Evolutionary conservation across 768 basidiomycete genomes (phyloP).

Genomic region (Scleroderma bovista): DNA sequence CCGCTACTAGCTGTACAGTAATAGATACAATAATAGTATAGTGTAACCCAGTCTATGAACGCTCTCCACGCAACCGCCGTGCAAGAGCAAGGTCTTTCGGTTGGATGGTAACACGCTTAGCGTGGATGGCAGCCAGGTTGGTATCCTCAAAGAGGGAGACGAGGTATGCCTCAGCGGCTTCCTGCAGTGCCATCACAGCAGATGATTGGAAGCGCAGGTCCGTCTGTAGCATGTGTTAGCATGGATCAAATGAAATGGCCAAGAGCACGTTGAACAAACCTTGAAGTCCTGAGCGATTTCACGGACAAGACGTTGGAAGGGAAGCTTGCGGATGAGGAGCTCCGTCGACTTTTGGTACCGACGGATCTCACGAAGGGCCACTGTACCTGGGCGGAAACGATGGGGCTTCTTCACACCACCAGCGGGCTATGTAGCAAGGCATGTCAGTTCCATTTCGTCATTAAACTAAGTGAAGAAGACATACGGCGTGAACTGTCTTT

Average conservation of each 20-base stretch:
- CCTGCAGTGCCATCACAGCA: slow-evolving; percentile 81
- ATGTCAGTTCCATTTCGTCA: background rate
- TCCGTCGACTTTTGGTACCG: slow-evolving; percentile 88
- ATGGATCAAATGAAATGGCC: background rate
- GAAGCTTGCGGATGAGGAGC: slow-evolving; percentile 80
- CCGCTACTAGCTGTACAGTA: background rate
- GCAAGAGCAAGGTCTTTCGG: slow-evolving; percentile 78
- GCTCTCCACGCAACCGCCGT: slow-evolving; percentile 71
- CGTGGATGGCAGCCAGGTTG: slow-evolving; percentile 76
- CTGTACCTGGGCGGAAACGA: slow-evolving; percentile 78
- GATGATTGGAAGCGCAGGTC: slow-evolving; percentile 89
- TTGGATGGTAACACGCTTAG: slow-evolving; percentile 76
- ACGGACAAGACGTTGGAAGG: slow-evolving; percentile 85
- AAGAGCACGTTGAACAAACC: slow-evolving; percentile 35
- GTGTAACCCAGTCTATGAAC: slow-evolving; percentile 41
- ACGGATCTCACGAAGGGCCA: slow-evolving; percentile 85
- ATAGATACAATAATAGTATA: slow-evolving; percentile 16
- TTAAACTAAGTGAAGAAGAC: slow-evolving; percentile 6
- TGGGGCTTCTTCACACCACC: slow-evolving; percentile 95
- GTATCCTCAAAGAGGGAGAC: slow-evolving; percentile 77
- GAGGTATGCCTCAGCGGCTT: slow-evolving; percentile 80
- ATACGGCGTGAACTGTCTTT: slow-evolving; percentile 39
- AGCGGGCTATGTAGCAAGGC: slow-evolving; percentile 38
- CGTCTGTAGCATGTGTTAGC: slow-evolving; percentile 37
- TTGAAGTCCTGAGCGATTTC: slow-evolving; percentile 93